Percentiles rank a stretch among this genome's conserved stretches.
These are phyloP conservation scores for Coemansia sp. DNA, from an alignment of 192 early-diverging fungal species.

Conservation along the genomic window DNA sequence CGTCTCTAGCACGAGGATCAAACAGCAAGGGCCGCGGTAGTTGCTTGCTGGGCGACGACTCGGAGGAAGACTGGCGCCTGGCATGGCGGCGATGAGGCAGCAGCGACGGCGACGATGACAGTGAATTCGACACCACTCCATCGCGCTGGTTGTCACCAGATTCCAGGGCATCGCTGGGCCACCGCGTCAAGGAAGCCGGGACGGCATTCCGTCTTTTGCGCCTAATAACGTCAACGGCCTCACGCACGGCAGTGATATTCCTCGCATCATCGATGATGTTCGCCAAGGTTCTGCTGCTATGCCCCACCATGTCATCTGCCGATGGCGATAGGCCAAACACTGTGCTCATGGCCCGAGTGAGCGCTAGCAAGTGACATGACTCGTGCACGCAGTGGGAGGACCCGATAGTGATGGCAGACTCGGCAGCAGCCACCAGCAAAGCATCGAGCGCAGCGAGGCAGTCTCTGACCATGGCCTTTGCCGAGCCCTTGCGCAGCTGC, in stretches of 20 bases:
- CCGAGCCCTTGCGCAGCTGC: slow-evolving; percentile 33
- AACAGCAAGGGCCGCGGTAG: background rate
- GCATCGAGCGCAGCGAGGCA: slow-evolving; percentile 28
- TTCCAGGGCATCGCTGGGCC: slow-evolving; percentile 29
- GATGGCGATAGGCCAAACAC: slow-evolving; percentile 23
- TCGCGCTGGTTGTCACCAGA: background rate
- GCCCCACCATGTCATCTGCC: background rate
- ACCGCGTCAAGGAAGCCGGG: slow-evolving; percentile 15
- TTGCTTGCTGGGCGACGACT: background rate
- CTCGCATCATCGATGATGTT: slow-evolving; percentile 33
- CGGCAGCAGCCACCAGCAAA: slow-evolving; percentile 13
- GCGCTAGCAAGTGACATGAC: slow-evolving; percentile 31
- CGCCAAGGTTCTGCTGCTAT: background rate
- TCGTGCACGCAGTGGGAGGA: slow-evolving; percentile 43
- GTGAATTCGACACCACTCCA: background rate
- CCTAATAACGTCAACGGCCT: slow-evolving; percentile 28
- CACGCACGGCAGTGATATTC: slow-evolving; percentile 44
- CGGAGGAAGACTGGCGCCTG: background rate
- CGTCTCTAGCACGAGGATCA: background rate
- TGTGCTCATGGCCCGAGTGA: slow-evolving; percentile 11
- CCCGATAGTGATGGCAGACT: slow-evolving; percentile 27
- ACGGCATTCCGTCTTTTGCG: slow-evolving; percentile 14
- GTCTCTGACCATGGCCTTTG: slow-evolving; percentile 20
- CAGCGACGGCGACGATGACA: background rate
- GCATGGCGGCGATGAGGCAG: background rate